Conservation (phyloP, 306 rosid genomes). For the Vigna nakashimae region DNA sequence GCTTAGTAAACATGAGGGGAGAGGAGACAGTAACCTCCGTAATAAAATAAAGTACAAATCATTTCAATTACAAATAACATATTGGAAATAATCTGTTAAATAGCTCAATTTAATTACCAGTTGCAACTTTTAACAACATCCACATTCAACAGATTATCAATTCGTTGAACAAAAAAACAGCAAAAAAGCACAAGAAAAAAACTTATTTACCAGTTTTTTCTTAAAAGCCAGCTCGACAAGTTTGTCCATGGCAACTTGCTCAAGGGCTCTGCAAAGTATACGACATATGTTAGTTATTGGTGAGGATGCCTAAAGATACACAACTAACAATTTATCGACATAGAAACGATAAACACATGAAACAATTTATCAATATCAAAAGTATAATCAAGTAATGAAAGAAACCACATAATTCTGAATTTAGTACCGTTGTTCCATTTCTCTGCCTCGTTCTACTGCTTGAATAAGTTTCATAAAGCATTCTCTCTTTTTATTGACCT, state of each 20-base stretch:
- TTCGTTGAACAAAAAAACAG: conserved; percentile 15
- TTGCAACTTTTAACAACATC: not conserved
- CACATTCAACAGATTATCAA: conserved; percentile 16
- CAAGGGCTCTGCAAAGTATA: conserved; percentile 66
- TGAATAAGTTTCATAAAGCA: conserved; percentile 56
- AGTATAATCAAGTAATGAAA: conserved; percentile 25
- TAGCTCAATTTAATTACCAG: conserved; percentile 30
- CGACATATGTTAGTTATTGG: conserved; percentile 33
- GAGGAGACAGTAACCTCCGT: not conserved
- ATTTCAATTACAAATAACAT: conserved; percentile 33
- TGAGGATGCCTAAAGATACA: conserved; percentile 32
- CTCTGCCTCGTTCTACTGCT: conserved; percentile 66
- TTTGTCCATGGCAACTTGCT: conserved; percentile 81
- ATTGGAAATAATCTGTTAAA: conserved; percentile 18
- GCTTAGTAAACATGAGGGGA: conserved; percentile 9
- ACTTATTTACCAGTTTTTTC: conserved; percentile 77
- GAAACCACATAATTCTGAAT: conserved; percentile 30
- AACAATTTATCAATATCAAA: conserved; percentile 23
- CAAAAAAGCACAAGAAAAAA: not conserved
- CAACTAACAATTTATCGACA: not conserved
- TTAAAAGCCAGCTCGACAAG: conserved; percentile 79
- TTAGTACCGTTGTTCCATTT: conserved; percentile 66
- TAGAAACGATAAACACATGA: not conserved
- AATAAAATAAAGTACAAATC: conserved; percentile 1
- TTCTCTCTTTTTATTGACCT: conserved; percentile 70